Base-by-base conservation (phyloP, 768 basidiomycete species). In the Cubamyces sp. region DNA sequence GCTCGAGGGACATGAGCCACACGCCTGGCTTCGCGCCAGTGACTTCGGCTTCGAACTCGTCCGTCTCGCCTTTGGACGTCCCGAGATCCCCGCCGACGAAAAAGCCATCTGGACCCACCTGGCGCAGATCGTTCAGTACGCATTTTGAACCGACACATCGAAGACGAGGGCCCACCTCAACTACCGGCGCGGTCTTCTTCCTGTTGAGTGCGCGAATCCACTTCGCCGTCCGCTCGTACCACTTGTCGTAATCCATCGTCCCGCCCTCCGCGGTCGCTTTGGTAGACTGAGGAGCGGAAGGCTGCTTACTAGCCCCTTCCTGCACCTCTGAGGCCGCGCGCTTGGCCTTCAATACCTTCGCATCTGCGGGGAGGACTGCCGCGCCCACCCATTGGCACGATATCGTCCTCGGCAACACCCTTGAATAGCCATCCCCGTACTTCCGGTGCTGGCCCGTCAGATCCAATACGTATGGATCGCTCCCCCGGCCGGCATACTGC, bases 1-100 rank as follows among this genome's bases (percentile, higher is more conserved):
- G 19, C 50, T 52, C 50, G 37, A 52, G 7, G n/a, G 54, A 26
- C 42, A 55, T 46, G 11, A 34, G 45, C 54, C 54, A 55, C 15
- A 55, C 26, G 8, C 54, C 54, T 1, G 41, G 54, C 54, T 55
- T 55, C 19, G 30, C 54, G 28, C 30, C 42, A 5, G 15, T 34
- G 15, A 55, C 21, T 23, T 43, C 41, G 25, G 41, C 54, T 21
- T 55, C 54, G 54, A 55, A 55, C 39, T 55, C 41, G 37, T 49
- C 56, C 14, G 9, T 45, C 15, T 42, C 42, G 41, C 40, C 54
- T 30, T 55, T 55, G 19, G 54, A 23, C 15, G 5, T 3, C 4
- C 16, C 54, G 16, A 55, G 25, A 14, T 55, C 54, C 5, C 54
- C 54, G 18, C 54, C 54, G 16, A 55, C 42, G 41, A 55, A 37